Conservation (phyloP, 1,284 basidiomycete species). For the Ustilago cynodontis region DNA sequence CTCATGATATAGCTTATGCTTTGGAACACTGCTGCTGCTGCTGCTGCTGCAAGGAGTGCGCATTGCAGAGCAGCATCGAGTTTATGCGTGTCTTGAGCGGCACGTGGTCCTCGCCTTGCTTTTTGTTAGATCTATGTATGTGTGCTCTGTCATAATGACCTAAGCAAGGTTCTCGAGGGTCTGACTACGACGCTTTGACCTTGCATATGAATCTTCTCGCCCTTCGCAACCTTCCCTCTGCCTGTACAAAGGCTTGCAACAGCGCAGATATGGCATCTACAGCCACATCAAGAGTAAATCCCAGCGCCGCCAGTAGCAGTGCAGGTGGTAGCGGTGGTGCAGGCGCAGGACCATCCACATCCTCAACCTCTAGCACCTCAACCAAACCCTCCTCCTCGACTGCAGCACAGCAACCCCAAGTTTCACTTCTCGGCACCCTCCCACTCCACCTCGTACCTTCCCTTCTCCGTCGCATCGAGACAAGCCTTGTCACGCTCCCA, state of each 20-base stretch:
- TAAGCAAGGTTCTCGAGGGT: constrained; percentile 5
- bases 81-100: constrained; percentile 1
- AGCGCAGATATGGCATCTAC: constrained; percentile 7
- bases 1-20: constrained; percentile 16
- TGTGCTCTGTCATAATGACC: constrained; percentile 12
- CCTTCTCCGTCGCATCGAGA: constrained; percentile 26
- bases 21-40: not conserved
- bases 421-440: constrained; percentile 44
- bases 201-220: constrained; percentile 5
- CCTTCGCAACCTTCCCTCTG: not conserved
- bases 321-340: not conserved
- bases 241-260: not conserved
- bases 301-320: not conserved
- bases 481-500: constrained; percentile 18
- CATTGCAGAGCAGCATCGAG: constrained; percentile 11
- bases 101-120: too few relatives aligned
- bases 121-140: too few relatives aligned
- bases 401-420: constrained; percentile 34
- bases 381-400: constrained; percentile 8
- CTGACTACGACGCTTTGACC: constrained; percentile 16
- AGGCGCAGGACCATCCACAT: constrained; percentile 8
- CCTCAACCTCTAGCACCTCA: not conserved
- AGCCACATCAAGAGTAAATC: not conserved
- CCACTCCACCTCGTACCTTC: constrained; percentile 25
- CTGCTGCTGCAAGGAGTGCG: too few relatives aligned